Base-by-base conservation (phyloP, 257 asterid species). In the Linderniella brevidens region DNA sequence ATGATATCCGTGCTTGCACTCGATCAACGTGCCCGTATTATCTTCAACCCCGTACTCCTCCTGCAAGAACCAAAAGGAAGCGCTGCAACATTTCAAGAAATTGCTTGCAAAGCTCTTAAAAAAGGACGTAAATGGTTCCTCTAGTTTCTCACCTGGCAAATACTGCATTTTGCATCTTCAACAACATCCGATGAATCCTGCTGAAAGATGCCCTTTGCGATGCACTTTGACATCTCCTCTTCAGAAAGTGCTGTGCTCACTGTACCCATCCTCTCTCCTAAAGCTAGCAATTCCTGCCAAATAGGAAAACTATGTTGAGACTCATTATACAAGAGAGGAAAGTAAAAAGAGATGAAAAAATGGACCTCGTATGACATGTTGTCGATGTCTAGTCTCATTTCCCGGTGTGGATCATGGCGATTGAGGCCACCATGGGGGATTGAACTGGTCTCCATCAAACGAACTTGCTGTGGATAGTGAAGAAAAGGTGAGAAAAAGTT, bases 241-340 rank as follows among this genome's bases (percentile, higher is more conserved):
- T 77, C 82, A 1, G 97, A 58, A 43, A 86, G 71, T 3, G 93
- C 87, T 0, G 94, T 86, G 67, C 97, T 82, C 42, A 86, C 94
- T 0, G 75, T 70, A 49, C 97, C 97, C 87, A 86, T 86, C 61
- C 74, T 76, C 53, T 86, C 97, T 70, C 72, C 97, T 17, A 86
- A 70, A 67, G 87, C 92, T 60, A 86, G 73, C 60, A 86, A 67
- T 57, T 86, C 97, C 97, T 86, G 76, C 58, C 48, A 52, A 48
- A 42, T 17, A 16, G 10, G 17, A 38, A 38, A 38, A 3, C 3
- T 36, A 36, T 36, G 6, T 36, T 5, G 7, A 36, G 7, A 36
- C n/a, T n/a, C n/a, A n/a, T n/a, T 36, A 36, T 36, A n/a, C n/a
- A n/a, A n/a, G n/a, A n/a, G n/a, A n/a, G n/a, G n/a, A n/a, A n/a